Conservation (phyloP, 1,284 basidiomycete species). For the Microbotryum violaceum region DNA sequence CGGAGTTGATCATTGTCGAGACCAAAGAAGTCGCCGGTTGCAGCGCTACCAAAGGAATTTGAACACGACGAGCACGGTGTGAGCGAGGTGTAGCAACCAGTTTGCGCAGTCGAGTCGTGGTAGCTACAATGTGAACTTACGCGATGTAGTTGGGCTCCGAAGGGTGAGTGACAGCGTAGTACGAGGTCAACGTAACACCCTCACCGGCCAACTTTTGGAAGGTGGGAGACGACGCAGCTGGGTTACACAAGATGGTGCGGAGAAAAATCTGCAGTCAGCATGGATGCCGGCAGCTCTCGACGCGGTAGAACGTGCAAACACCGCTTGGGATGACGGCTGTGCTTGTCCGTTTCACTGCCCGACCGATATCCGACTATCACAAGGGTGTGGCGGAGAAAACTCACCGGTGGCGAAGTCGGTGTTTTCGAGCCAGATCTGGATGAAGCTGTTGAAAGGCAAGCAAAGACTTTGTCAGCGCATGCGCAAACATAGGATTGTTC, state of each 20-base stretch:
- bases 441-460: background rate
- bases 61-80: background rate
- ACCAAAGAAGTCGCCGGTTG: slow-evolving; percentile 56
- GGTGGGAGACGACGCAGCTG: slow-evolving; percentile 39
- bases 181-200: slow-evolving; percentile 51
- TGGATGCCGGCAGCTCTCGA: slow-evolving; percentile 17
- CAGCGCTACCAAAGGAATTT: slow-evolving; percentile 20
- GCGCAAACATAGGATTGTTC: slow-evolving; percentile 37
- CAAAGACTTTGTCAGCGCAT: background rate
- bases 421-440: slow-evolving; percentile 49
- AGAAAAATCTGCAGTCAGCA: background rate
- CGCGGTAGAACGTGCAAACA: background rate
- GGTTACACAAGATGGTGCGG: background rate
- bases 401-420: slow-evolving; percentile 46
- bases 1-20: slow-evolving; percentile 47
- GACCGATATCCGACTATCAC: no score
- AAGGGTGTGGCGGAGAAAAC: no score
- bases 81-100: no score
- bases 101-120: no score
- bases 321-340: background rate
- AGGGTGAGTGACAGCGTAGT: slow-evolving; percentile 55
- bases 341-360: background rate
- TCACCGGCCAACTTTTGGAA: slow-evolving; percentile 51
- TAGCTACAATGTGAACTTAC: background rate
- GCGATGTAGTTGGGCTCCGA: slow-evolving; percentile 54